Evolutionary conservation across 2,329 filamentous ascomycete species (phyloP).

Genomic region (Alternaria angustiovoidea): DNA sequence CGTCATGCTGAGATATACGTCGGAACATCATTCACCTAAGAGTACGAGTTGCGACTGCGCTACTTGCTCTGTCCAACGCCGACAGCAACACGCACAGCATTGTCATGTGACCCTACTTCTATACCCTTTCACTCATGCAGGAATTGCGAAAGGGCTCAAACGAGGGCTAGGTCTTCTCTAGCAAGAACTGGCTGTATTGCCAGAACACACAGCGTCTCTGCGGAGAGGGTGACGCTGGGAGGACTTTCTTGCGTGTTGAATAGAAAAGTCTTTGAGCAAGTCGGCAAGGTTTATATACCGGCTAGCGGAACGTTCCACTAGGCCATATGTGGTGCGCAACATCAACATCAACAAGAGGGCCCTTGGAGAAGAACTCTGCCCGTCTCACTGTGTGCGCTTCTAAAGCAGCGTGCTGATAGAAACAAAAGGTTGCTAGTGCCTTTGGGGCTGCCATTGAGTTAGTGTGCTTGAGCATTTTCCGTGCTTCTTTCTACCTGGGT

Average conservation of each 20-base stretch:
- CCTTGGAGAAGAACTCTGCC: background rate
- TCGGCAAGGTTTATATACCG: conserved; percentile 6
- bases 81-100: background rate
- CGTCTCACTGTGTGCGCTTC: background rate
- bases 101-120: conserved; percentile 41
- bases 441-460: background rate
- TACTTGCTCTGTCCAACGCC: background rate
- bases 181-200: conserved; percentile 43
- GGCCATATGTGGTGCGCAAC: background rate
- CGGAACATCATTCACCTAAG: background rate
- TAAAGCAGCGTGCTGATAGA: background rate
- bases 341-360: background rate
- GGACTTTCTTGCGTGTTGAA: conserved; percentile 45
- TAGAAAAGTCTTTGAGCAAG: conserved; percentile 15
- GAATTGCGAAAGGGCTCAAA: conserved; percentile 48
- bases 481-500: conserved; percentile 14
- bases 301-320: background rate
- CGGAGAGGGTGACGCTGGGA: conserved; percentile 39
- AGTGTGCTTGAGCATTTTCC: background rate
- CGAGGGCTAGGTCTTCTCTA: conserved; percentile 46
- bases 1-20: background rate
- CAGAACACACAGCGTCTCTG: conserved; percentile 47
- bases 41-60: background rate
- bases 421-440: background rate
- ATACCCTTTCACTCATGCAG: conserved; percentile 45